Base-by-base conservation (phyloP, 2,329 filamentous ascomycete genomes). In the Samsoniella hepiali region DNA sequence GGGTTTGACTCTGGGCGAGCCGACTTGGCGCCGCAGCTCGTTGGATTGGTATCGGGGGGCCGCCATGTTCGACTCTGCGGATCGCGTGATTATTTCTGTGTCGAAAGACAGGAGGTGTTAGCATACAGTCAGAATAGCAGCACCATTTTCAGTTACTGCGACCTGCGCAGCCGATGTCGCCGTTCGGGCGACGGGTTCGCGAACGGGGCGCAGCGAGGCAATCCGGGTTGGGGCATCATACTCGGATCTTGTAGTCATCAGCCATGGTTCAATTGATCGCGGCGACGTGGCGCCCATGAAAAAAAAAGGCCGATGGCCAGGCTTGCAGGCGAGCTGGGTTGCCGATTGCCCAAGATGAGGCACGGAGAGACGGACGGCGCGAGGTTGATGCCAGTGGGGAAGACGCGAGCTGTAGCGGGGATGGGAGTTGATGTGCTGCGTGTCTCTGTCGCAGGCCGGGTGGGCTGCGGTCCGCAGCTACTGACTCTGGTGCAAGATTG, bases 281-380 rank as follows among this genome's bases (percentile, higher is more conserved):
- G 75, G 73, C 75, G 75, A 73, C 70, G 64, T 70, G 72, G 73
- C 75, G 75, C 77, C 76, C 78, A 81, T 81, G 74, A 74, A 75
- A 72, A 67, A 71, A 56, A 44, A 40, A 29, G 56, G 50, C 65
- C 51, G 50, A 42, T 38, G 59, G 36, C 29, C 58, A 64, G 51
- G 53, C 42, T 62, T 54, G 64, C 85, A 89, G 73, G 79, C 89
- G 68, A 80, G 81, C 65, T 81, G 85, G 75, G 87, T 95, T 47
- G 45, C 40, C 51, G 45, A 62, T 45, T 54, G 59, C 49, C 31
- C 50, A 17, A 38, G 53, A 44, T 13, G 50, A 54, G 44, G 58
- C 32, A 36, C 40, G 49, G 59, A 36, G 42, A 58, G 51, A 22
- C 50, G 59, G 47, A 50, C 31, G 47, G 54, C 54, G 61, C 60